Evolutionary conservation across 208 protist species (phyloP), one percentile per base, ranked within the genome.

Genomic region (Herpetomonas muscarum): DNA sequence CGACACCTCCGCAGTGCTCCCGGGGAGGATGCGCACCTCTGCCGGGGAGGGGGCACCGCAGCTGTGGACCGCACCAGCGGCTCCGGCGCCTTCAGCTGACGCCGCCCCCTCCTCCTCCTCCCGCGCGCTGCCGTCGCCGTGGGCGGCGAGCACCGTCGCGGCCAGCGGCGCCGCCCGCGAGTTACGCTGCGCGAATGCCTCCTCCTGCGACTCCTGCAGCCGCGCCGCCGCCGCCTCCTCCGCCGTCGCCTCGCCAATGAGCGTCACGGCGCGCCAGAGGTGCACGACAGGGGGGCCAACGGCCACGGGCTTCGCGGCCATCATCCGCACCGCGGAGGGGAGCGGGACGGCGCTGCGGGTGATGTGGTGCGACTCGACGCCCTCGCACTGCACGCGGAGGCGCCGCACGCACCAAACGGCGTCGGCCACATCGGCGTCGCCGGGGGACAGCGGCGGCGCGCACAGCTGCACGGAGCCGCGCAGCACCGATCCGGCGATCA

Each of bases 61-160:
- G n/a, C 26, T 34, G 37, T 44, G 58, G 9, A 19, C 17, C 13
- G 13, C 44, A 21, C 15, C 21, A 7, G 13, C 44, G 24, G 10
- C 51, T 28, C 21, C 30, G 10, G 24, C 3, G 26, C 36, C 49
- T 2, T 17, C 37, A 7, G 58, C 7, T 15, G 13, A 34, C 39
- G 30, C 24, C 45, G 21, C 1, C 15, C 34, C 13, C 9, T 13
- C 13, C 6, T 13, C 34, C 9, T 13, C 34, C 41, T 46, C 41
- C 41, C 22, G 41, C 19, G 47, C 7, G 19, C 9, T 7, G 7
- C 44, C 44, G 12, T 6, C 5, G 22, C n/a, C 34, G 37, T 55
- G 47, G 17, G 55, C 60, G 52, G 59, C 41, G 30, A 70, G 51
- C 54, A 70, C 64, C 17, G 64, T 51, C 4, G 56, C 64, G 19